Evolutionary conservation across 1,284 basidiomycete species (phyloP), one percentile per base, ranked within the genome.

Genomic region (Waitea zeae): DNA sequence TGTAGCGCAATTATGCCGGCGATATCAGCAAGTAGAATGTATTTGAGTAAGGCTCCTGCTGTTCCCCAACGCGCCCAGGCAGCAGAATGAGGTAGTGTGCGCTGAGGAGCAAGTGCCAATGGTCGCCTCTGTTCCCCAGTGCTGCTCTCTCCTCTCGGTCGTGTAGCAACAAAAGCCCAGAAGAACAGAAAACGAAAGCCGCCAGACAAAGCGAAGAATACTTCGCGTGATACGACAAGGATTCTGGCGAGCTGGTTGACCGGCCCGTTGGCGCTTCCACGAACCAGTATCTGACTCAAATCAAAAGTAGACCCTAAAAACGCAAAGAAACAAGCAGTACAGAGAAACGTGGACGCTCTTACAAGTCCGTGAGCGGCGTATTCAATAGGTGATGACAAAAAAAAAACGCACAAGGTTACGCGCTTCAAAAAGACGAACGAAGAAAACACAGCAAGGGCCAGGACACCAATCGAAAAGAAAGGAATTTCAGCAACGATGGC

Each of bases 291-390:
- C 48, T 70, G 65, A 28, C 61, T 57, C n/a, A 82, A 56, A 49
- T 82, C 77, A 30, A 81, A 49, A 30, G 77, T 62, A 3, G 64
- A 64, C n/a, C 69, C 72, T 20, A 62, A 45, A 47, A 83, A 81
- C 3, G 67, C 61, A 17, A 75, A 43, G 36, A 76, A 55, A 13
- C 61, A 59, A 7, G 80, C 67, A 19, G 54, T 44, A 46, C 72
- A 70, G 34, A 83, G 57, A 49, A 60, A 68, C 30, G 66, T 41
- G 15, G 61, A 45, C 38, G 66, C 48, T 29, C 76, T 80, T 36
- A 4, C 36, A 26, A 19, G 12, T 38, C 36, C 14, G 41, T 13
- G 35, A 39, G 19, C 37, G 22, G 17, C n/a, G 17, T 30, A 20
- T 33, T 27, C 18, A 32, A 32, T 29, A 7, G 17, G 34, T 3